A percentile compares a stretch with the other conserved stretches of the same genome.
These are phyloP conservation scores for Naganishia kalamii DNA, from an alignment of 768 basidiomycete genomes.

Conservation along the genomic window DNA sequence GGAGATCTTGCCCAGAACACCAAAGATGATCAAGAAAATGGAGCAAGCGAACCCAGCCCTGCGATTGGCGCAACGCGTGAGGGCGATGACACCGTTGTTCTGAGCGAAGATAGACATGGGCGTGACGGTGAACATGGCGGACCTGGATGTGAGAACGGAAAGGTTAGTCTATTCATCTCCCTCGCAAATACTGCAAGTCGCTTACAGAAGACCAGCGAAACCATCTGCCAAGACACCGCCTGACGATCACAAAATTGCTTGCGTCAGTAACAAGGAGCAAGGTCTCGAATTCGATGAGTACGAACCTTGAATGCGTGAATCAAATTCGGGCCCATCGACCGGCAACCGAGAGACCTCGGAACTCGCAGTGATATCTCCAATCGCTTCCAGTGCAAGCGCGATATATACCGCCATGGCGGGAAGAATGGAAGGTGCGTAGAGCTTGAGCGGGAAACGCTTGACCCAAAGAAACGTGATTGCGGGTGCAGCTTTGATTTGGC, in stretches of 20 bases:
- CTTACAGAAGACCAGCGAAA: constrained; percentile 61
- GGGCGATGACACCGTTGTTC: constrained; percentile 55
- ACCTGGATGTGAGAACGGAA: constrained; percentile 32
- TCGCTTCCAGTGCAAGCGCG: constrained; percentile 72
- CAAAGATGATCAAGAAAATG: constrained; percentile 69
- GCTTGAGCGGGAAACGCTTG: constrained; percentile 65
- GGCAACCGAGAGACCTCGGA: constrained; percentile 71
- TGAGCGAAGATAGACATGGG: constrained; percentile 73
- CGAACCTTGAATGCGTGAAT: constrained; percentile 67
- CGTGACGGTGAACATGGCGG: constrained; percentile 72
- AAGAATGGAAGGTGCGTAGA: constrained; percentile 66
- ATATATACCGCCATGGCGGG: constrained; percentile 64
- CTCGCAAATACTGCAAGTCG: neutral
- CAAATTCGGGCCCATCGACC: constrained; percentile 69
- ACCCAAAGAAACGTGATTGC: constrained; percentile 80
- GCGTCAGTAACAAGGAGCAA: too few species aligned
- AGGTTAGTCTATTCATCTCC: neutral
- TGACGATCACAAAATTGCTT: neutral
- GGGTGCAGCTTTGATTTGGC: constrained; percentile 62
- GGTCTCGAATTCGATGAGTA: neutral
- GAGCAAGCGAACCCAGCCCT: constrained; percentile 74
- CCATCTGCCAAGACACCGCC: constrained; percentile 68
- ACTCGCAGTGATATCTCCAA: constrained; percentile 67
- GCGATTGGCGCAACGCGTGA: constrained; percentile 77
- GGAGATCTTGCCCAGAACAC: constrained; percentile 71